Evolutionary conservation across 805 yeast genomes (phyloP).

Genomic region (Myxozyma lipomycoides): DNA sequence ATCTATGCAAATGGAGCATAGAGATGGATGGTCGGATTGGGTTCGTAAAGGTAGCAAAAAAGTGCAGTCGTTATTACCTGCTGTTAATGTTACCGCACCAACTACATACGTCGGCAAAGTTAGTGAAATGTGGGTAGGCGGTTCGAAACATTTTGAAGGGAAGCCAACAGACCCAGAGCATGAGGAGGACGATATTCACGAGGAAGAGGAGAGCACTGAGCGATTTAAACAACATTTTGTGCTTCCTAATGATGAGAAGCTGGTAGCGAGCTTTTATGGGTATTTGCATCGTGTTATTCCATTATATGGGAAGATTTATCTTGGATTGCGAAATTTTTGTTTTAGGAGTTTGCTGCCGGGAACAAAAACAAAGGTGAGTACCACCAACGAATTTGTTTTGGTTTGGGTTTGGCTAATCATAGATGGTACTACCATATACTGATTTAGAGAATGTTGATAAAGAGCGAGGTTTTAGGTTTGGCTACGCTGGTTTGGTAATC

Average conservation of each 20-base stretch:
- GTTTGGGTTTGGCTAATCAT: background rate
- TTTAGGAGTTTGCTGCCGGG: constrained; percentile 79
- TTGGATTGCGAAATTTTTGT: constrained; percentile 67
- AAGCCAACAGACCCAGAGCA: constrained; percentile 45
- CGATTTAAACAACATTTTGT: constrained; percentile 66
- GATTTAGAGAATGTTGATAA: constrained; percentile 68
- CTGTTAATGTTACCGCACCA: constrained; percentile 5
- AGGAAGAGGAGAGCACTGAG: constrained; percentile 42
- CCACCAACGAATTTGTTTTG: background rate
- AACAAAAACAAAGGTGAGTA: constrained; percentile 49
- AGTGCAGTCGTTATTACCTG: constrained; percentile 22
- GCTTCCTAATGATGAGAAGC: constrained; percentile 44
- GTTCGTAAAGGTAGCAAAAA: constrained; percentile 25
- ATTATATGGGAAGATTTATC: constrained; percentile 74
- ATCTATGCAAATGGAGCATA: background rate
- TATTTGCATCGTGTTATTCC: constrained; percentile 71
- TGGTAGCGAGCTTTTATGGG: constrained; percentile 67
- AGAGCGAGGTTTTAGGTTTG: constrained; percentile 64
- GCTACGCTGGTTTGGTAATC: constrained; percentile 65
- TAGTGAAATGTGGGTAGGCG: constrained; percentile 54
- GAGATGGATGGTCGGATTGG: constrained; percentile 31
- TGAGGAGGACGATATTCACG: constrained; percentile 37
- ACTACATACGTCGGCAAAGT: constrained; percentile 35
- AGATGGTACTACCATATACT: constrained; percentile 70
- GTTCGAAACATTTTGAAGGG: constrained; percentile 57